Conservation (phyloP, 2,329 filamentous ascomycete genomes). For the Simplicillium aogashimaense region DNA sequence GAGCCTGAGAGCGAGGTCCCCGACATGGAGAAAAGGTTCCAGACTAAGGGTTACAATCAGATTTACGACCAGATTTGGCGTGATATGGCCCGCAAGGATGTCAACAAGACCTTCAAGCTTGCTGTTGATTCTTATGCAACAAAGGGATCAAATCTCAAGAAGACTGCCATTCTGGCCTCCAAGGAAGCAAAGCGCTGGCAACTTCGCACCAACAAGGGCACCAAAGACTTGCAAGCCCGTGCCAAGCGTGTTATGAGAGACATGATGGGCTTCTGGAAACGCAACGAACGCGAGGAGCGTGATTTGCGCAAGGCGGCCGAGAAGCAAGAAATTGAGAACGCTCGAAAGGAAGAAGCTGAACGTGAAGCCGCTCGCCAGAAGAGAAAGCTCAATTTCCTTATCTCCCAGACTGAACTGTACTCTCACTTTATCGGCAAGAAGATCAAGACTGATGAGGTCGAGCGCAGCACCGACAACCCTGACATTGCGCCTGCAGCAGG, state of each 20-base stretch:
- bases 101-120: slow-evolving; percentile 84
- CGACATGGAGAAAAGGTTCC: slow-evolving; percentile 56
- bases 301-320: slow-evolving; percentile 91
- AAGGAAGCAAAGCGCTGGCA: slow-evolving; percentile 98
- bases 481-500: slow-evolving; percentile 50
- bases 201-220: slow-evolving; percentile 93
- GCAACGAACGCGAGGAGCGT: slow-evolving; percentile 94
- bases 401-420: slow-evolving; percentile 97
- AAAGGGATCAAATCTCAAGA: slow-evolving; percentile 91
- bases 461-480: slow-evolving; percentile 76
- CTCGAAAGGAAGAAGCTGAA: slow-evolving; percentile 92
- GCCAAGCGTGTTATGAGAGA: slow-evolving; percentile 98
- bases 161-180: slow-evolving; percentile 91
- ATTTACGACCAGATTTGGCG: slow-evolving; percentile 97
- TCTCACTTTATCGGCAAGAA: slow-evolving; percentile 99
- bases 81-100: slow-evolving; percentile 86
- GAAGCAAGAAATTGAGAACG: slow-evolving; percentile 91
- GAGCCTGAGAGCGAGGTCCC: slow-evolving; percentile 29
- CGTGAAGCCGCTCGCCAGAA: slow-evolving; percentile 96
- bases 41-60: slow-evolving; percentile 89
- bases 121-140: slow-evolving; percentile 78
- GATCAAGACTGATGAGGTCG: slow-evolving; percentile 94
- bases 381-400: slow-evolving; percentile 98
- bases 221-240: slow-evolving; percentile 91
- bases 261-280: slow-evolving; percentile 99